Conservation (phyloP, 2,329 filamentous ascomycete species). For the Fusarium miscanthi region DNA sequence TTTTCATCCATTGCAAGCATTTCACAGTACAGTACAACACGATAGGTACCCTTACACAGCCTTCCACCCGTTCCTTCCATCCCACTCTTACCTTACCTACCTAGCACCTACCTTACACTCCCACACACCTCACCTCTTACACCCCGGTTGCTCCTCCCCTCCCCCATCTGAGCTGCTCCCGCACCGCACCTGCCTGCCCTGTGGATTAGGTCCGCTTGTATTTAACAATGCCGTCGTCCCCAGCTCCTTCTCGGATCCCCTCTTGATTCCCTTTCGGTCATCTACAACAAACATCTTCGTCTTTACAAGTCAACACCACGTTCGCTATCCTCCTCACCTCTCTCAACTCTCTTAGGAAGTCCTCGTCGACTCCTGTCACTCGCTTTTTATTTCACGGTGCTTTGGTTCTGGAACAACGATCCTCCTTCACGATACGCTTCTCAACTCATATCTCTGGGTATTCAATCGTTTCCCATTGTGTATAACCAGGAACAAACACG, state of each 20-base stretch:
- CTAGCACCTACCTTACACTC: constrained; percentile 25
- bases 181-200: constrained; percentile 9
- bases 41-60: constrained; percentile 38
- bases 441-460: constrained; percentile 51
- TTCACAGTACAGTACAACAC: constrained; percentile 18
- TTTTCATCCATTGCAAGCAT: neutral
- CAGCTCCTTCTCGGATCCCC: constrained; percentile 43
- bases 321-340: constrained; percentile 59
- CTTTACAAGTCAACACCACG: constrained; percentile 51
- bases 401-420: constrained; percentile 48
- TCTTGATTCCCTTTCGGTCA: constrained; percentile 45
- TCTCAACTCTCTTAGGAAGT: constrained; percentile 66
- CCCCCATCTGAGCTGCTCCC: constrained; percentile 33
- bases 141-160: constrained; percentile 31
- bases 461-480: constrained; percentile 35
- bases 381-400: constrained; percentile 71
- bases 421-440: constrained; percentile 32
- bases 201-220: constrained; percentile 37
- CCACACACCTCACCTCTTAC: constrained; percentile 33
- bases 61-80: constrained; percentile 38
- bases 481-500: constrained; percentile 33
- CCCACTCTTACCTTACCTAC: constrained; percentile 22
- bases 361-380: constrained; percentile 81
- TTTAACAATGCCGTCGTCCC: constrained; percentile 47
- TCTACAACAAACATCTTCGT: constrained; percentile 42